These are phyloP conservation scores for Podila epicladia DNA, from an alignment of 192 early-diverging fungal species.

Conservation along the genomic window DNA sequence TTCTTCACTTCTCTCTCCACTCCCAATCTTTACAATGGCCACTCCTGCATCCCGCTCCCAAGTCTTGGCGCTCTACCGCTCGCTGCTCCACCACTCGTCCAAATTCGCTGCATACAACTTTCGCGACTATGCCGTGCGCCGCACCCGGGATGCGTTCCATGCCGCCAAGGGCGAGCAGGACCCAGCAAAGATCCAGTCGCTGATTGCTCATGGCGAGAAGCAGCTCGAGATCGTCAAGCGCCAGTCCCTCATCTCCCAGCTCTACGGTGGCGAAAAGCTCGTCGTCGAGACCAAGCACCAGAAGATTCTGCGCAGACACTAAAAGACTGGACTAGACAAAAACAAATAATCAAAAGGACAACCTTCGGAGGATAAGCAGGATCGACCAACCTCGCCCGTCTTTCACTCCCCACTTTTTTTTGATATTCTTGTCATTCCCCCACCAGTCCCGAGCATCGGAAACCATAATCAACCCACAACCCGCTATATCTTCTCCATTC, in stretches of 20 bases:
- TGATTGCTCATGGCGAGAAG: slow-evolving; percentile 67
- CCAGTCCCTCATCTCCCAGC: slow-evolving; percentile 78
- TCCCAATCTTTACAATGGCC: slow-evolving; percentile 13
- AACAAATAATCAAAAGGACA: background rate
- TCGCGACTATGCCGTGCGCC: slow-evolving; percentile 84
- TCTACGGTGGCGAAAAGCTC: slow-evolving; percentile 75
- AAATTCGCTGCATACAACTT: slow-evolving; percentile 90
- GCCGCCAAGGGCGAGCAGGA: slow-evolving; percentile 63
- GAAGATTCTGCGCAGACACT: slow-evolving; percentile 29
- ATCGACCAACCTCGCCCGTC: background rate
- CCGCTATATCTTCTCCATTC: background rate
- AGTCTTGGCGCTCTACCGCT: slow-evolving; percentile 80
- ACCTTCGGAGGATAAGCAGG: background rate
- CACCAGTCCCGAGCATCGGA: background rate
- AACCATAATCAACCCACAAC: background rate
- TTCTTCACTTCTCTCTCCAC: background rate
- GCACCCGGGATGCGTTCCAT: slow-evolving; percentile 83
- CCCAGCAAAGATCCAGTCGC: slow-evolving; percentile 58
- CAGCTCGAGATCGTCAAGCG: slow-evolving; percentile 81
- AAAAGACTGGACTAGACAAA: background rate
- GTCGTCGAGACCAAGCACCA: slow-evolving; percentile 69
- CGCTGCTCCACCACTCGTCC: slow-evolving; percentile 76
- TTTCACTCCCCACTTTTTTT: background rate
- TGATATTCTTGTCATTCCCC: too few relatives aligned
- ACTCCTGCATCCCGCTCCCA: slow-evolving; percentile 59